Evolutionary conservation across 2,329 filamentous ascomycete genomes (phyloP).

Genomic region (Sclerotinia glacialis): DNA sequence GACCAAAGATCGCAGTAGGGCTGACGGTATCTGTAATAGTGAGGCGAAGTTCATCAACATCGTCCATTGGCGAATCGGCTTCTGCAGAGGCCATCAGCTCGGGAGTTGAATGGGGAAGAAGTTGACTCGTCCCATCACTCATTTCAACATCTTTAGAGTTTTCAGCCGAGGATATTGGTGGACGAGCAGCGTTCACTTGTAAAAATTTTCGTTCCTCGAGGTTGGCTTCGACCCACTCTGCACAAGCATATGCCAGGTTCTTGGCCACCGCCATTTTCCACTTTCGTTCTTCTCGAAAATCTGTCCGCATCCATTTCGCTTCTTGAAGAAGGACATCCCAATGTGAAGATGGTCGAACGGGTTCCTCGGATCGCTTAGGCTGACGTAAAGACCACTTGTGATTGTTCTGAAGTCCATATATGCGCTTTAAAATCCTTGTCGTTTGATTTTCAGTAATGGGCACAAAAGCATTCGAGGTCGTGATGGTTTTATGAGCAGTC

Average conservation of each 20-base stretch:
- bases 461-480: constrained; percentile 78
- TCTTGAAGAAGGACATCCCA: constrained; percentile 86
- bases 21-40: constrained; percentile 48
- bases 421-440: constrained; percentile 77
- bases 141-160: constrained; percentile 40
- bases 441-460: constrained; percentile 84
- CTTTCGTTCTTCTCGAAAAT: constrained; percentile 90
- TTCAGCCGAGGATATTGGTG: constrained; percentile 36
- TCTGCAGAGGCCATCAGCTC: constrained; percentile 65
- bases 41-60: constrained; percentile 39
- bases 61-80: constrained; percentile 53
- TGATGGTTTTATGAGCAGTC: constrained; percentile 84
- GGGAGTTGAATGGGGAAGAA: constrained; percentile 54
- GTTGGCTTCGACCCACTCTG: constrained; percentile 70
- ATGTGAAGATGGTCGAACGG: constrained; percentile 71
- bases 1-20: constrained; percentile 77
- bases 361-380: constrained; percentile 79
- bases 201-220: constrained; percentile 62
- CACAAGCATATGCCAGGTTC: constrained; percentile 78
- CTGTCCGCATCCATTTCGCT: constrained; percentile 97
- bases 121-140: constrained; percentile 34
- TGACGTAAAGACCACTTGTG: constrained; percentile 93
- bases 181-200: constrained; percentile 62
- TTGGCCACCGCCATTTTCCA: constrained; percentile 85
- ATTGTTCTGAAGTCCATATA: constrained; percentile 86